Evolutionary conservation across 306 rosid genomes (phyloP), one percentile per base, ranked within the genome.

Genomic region (Elaeagnus macrophylla): DNA sequence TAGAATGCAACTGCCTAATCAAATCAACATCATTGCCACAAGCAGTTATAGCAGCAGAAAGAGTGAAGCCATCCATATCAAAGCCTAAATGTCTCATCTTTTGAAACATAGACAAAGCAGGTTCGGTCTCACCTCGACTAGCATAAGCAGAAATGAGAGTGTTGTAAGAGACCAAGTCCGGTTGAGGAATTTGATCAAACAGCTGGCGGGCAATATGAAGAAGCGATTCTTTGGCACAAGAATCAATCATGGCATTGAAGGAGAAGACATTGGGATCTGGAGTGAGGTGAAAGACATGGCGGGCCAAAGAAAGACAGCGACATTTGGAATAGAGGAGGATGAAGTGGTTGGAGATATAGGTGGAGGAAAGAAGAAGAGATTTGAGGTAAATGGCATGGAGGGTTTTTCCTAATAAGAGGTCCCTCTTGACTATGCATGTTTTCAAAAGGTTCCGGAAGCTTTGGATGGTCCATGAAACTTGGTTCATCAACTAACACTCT

Each of bases 81-180:
- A 78, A 45, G 10, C 75, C 73, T 42, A 42, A 47, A 44, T 61
- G 65, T 56, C 82, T 78, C 64, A 76, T 76, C 54, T 59, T 75
- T 41, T 13, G 13, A 57, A 80, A 82, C 71, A 88, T 62, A 46
- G 49, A 44, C 53, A 81, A 53, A 1, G 81, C 86, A 0, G 69
- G 64, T 10, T 44, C 70, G 32, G 54, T 66, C 9, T 84, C 75
- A 0, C 79, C 83, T 0, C 78, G 66, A 32, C 71, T 78, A 5
- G 88, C 86, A 62, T 88, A 75, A 1, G 86, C 77, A 51, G 75
- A 74, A 15, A 88, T 80, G 25, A 88, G 78, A 53, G 89, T 61
- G 71, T 87, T 87, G 36, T 79, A 87, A 7, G 96, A 87, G 13
- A 76, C 77, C 39, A 68, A 39, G 68, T 76, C 77, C 49, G 63